A percentile compares a stretch with the other conserved stretches of the same genome.
phyloP scores from a whole-genome alignment of 805 yeast genomes.

The Candida glaebosa region DNA sequence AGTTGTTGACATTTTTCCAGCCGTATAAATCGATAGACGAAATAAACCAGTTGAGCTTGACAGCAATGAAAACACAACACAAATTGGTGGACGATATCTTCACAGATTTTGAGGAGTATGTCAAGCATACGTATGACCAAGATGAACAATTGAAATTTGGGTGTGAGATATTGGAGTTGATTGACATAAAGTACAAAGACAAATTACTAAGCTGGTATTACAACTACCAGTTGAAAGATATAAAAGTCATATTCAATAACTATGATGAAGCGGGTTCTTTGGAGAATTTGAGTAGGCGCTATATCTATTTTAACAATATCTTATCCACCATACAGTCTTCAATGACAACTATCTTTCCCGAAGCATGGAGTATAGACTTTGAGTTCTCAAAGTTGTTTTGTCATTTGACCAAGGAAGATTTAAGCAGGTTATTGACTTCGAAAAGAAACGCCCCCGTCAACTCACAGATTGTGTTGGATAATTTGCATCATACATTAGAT shows the following conservation, averaged over 20 bases:
- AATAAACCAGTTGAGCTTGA: constrained; percentile 61
- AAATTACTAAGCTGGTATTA: constrained; percentile 73
- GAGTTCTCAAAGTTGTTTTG: constrained; percentile 63
- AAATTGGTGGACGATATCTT: constrained; percentile 66
- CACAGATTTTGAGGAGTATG: constrained; percentile 60
- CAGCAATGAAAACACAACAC: constrained; percentile 56
- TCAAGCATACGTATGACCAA: constrained; percentile 24
- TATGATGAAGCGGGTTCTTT: constrained; percentile 93
- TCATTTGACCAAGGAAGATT: constrained; percentile 63
- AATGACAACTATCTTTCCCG: constrained; percentile 58
- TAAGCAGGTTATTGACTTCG: constrained; percentile 30
- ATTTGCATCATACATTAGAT: constrained; percentile 74
- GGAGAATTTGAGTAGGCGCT: constrained; percentile 81
- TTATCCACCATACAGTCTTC: constrained; percentile 55
- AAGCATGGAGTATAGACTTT: constrained; percentile 65
- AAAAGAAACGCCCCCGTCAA: constrained; percentile 32
- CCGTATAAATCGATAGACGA: constrained; percentile 82
- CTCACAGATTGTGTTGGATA: constrained; percentile 61
- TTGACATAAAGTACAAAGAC: constrained; percentile 52
- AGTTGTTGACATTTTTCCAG: constrained; percentile 67
- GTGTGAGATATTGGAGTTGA: constrained; percentile 67
- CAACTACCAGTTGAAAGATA: constrained; percentile 65
- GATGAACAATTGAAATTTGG: constrained; percentile 50
- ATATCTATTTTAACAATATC: constrained; percentile 73
- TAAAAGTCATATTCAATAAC: constrained; percentile 67